Evolutionary conservation across 1,284 basidiomycete species (phyloP).

Genomic region (Taiwanofungus camphoratus): DNA sequence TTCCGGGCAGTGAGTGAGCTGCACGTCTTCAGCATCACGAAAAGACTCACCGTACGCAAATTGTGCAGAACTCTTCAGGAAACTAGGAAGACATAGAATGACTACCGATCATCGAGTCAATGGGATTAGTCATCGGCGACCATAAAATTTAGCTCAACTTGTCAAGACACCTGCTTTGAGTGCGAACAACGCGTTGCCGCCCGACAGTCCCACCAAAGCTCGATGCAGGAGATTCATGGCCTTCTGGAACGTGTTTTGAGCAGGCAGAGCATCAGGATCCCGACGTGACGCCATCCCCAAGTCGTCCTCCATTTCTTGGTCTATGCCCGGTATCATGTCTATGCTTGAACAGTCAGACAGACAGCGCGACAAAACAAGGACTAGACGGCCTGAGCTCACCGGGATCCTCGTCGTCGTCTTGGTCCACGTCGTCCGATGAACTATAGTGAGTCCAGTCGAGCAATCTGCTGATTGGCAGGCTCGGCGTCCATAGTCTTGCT

Average conservation of each 20-base stretch:
- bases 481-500: conserved; percentile 67
- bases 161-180: conserved; percentile 75
- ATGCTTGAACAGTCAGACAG: neutral
- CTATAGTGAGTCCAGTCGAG: conserved; percentile 43
- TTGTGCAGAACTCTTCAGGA: conserved; percentile 46
- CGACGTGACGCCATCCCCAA: conserved; percentile 51
- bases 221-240: conserved; percentile 44
- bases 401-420: conserved; percentile 50
- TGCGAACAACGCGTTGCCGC: conserved; percentile 67
- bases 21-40: neutral
- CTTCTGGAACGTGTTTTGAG: conserved; percentile 49
- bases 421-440: conserved; percentile 37
- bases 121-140: neutral
- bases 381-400: conserved; percentile 25
- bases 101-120: conserved; percentile 30
- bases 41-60: conserved; percentile 53
- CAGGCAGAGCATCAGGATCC: conserved; percentile 74
- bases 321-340: conserved; percentile 61
- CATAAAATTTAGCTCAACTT: conserved; percentile 27
- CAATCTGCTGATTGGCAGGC: conserved; percentile 34
- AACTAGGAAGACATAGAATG: conserved; percentile 53
- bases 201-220: conserved; percentile 33
- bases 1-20: neutral
- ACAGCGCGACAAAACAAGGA: neutral
- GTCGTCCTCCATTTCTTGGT: conserved; percentile 35